Evolutionary conservation across 495 filamentous ascomycete genomes (phyloP).

Genomic region (Neurospora tetrasperma): DNA sequence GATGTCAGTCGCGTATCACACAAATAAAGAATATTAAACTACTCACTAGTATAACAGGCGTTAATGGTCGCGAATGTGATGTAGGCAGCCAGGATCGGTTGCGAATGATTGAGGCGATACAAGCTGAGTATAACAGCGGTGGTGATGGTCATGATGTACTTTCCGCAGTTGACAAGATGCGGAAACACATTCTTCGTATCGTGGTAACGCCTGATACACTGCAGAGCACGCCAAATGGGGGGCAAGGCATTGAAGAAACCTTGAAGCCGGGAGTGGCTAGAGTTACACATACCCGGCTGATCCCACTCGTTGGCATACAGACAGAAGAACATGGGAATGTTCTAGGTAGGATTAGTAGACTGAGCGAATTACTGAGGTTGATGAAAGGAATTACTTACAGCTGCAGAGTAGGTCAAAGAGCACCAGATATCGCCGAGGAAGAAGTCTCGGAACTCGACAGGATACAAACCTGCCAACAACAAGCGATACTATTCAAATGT

Average conservation of each 20-base stretch:
- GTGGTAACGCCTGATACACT: constrained; percentile 81
- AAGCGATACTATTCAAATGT: constrained; percentile 63
- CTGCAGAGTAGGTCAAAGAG: constrained; percentile 80
- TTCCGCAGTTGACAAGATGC: constrained; percentile 84
- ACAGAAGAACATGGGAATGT: constrained; percentile 90
- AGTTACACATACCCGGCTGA: constrained; percentile 69
- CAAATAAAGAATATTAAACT: not conserved
- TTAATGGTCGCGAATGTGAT: constrained; percentile 73
- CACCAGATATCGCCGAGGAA: constrained; percentile 97
- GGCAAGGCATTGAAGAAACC: constrained; percentile 83
- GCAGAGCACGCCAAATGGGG: constrained; percentile 76
- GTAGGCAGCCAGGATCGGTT: constrained; percentile 52
- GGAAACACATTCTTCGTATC: constrained; percentile 85
- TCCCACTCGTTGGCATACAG: constrained; percentile 71
- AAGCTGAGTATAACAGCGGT: constrained; percentile 66
- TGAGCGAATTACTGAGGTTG: not conserved
- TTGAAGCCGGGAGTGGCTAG: constrained; percentile 67
- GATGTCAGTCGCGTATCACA: not conserved
- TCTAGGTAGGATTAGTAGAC: constrained; percentile 33
- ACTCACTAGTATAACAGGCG: constrained; percentile 65
- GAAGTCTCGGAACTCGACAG: constrained; percentile 94
- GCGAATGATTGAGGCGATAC: constrained; percentile 61
- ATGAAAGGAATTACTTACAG: constrained; percentile 47
- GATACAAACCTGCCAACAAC: constrained; percentile 74
- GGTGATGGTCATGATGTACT: constrained; percentile 79